Evolutionary conservation across 2,329 filamentous ascomycete species (phyloP), one percentile per base, ranked within the genome.

Genomic region (Pezicula radicicola): DNA sequence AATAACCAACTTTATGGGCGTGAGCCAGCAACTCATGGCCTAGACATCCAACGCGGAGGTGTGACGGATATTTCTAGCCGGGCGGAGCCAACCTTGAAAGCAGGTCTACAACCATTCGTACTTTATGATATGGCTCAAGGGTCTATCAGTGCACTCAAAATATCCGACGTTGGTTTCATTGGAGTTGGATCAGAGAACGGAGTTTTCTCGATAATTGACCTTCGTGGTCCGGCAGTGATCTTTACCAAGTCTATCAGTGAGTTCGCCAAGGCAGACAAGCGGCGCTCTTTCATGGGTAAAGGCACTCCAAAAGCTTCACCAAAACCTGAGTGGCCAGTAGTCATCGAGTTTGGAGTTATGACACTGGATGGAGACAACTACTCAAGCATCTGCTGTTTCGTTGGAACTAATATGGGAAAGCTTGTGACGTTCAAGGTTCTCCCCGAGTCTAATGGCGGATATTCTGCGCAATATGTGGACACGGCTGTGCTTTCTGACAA

Each of bases 131-230:
- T 93, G 79, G 83, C 88, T 66, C 85, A 91, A 63, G 94, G 92
- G 0, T 77, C 89, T 1, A 84, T 97, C 30, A 92, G 84, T 19
- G 88, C 87, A 1, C 66, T 95, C 36, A 87, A 89, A 52, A 83
- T 94, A 51, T 94, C 91, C n/a, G 90, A 96, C 67, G 85, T 97
- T 12, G 94, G 94, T 0, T 99, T 99, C 65, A 83, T 96, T 10
- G 92, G 87, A 10, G 85, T 88, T 28, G 94, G 91, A 0, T 96
- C 91, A 9, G 88, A 96, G 67, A 83, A 84, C 37, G 94, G 94
- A 2, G 84, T 84, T 57, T 70, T 99, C 36, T 87, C 83, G 8
- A 81, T 99, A 36, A 82, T 97, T 48, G 94, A 99, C 68, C 76
- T 99, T 55, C 85, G 94, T 52, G 93, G 92, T 0, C 94, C 94